phyloP scores from a whole-genome alignment of 257 asterid genomes.

The Thymus quinquecostatus region DNA sequence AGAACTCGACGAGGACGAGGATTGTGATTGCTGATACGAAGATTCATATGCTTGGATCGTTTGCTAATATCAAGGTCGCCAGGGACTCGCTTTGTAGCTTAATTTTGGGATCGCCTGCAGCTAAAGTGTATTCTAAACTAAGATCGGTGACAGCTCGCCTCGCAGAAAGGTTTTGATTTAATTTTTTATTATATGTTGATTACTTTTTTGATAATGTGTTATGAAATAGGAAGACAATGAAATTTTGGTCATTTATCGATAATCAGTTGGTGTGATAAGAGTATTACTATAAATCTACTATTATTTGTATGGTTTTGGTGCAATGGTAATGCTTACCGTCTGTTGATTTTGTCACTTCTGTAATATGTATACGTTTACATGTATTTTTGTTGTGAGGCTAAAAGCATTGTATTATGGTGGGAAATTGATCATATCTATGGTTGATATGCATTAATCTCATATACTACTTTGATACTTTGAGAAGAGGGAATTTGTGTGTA shows the following conservation, averaged over 20 bases:
- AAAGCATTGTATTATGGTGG: no score
- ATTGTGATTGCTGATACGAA: conserved; percentile 80
- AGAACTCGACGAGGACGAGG: conserved; percentile 81
- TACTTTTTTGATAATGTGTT: conserved; percentile 3
- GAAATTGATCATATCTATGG: no score
- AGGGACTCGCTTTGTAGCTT: conserved; percentile 89
- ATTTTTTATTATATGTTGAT: conserved; percentile 8
- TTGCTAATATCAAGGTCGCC: conserved; percentile 75
- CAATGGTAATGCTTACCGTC: not conserved
- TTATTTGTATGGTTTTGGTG: conserved; percentile 4
- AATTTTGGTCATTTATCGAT: conserved; percentile 29
- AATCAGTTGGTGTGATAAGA: conserved; percentile 6
- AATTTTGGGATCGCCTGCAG: conserved; percentile 90
- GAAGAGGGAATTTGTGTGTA: no score
- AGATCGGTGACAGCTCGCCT: conserved; percentile 79
- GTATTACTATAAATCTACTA: not conserved
- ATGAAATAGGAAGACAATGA: conserved; percentile 23
- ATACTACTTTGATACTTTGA: no score
- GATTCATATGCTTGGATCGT: conserved; percentile 85
- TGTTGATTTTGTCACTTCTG: not conserved
- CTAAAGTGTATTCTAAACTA: conserved; percentile 84
- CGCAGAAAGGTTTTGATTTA: conserved; percentile 70
- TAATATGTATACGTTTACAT: no score
- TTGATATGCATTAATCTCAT: no score
- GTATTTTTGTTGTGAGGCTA: no score